A percentile compares a stretch with the other conserved stretches of the same genome.
Evolutionary conservation across 768 basidiomycete species (phyloP).

Genomic region (Kwoniella dejecticola): DNA sequence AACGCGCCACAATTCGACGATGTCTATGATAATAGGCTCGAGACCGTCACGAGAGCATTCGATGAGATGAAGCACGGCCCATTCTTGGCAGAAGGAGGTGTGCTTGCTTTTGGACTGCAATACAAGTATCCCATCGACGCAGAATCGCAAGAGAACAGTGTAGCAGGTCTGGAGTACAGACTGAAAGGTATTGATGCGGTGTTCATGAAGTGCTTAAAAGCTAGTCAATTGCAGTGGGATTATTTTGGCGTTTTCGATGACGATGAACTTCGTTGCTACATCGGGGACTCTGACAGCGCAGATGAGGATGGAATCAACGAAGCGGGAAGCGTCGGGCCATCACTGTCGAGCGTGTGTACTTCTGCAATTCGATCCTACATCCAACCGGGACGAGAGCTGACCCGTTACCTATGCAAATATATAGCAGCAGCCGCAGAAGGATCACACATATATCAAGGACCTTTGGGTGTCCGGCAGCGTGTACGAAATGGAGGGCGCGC

Average conservation of each 20-base stretch:
- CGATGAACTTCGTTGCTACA: no score
- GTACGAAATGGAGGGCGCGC: neutral
- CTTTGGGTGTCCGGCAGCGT: no score
- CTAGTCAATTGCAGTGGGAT: neutral
- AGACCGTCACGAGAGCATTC: neutral
- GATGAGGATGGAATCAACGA: no score
- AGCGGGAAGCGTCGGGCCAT: no score
- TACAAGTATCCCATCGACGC: neutral
- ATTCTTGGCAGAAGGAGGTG: neutral
- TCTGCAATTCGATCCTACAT: no score
- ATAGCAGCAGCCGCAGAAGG: neutral
- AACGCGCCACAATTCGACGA: neutral
- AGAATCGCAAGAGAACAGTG: neutral
- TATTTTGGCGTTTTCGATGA: slow-evolving; percentile 4
- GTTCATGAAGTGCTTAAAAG: neutral
- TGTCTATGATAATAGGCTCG: neutral
- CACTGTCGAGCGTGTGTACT: neutral
- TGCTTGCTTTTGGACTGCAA: neutral
- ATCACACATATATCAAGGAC: neutral
- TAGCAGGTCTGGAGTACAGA: neutral
- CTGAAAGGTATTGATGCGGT: slow-evolving; percentile 4
- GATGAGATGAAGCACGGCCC: neutral
- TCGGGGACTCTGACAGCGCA: no score
- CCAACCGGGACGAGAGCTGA: neutral
- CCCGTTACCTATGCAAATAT: neutral